Evolutionary conservation across 2,329 filamentous ascomycete species (phyloP).

Genomic region (Cercospora sp.): DNA sequence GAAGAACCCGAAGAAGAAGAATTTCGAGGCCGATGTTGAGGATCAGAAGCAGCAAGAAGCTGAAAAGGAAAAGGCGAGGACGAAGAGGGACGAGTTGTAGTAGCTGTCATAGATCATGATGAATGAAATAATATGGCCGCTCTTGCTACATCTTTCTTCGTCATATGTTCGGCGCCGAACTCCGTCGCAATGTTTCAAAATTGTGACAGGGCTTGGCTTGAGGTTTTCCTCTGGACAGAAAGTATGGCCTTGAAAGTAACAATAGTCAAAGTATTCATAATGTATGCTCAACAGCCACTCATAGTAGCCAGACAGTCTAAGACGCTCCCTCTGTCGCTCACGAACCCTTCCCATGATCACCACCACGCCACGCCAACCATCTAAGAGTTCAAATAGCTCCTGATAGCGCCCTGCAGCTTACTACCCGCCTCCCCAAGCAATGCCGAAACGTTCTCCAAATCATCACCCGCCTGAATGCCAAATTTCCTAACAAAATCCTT

Average conservation of each 20-base stretch:
- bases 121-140: background rate
- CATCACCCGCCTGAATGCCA: slow-evolving; percentile 91
- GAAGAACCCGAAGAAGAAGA: slow-evolving; percentile 62
- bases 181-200: background rate
- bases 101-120: background rate
- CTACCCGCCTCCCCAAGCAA: slow-evolving; percentile 82
- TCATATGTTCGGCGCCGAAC: background rate
- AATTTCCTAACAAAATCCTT: slow-evolving; percentile 96
- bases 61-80: slow-evolving; percentile 11
- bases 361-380: background rate
- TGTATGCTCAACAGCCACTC: background rate
- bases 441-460: slow-evolving; percentile 84
- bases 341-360: background rate
- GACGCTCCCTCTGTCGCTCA: background rate
- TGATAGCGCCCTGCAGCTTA: slow-evolving; percentile 69
- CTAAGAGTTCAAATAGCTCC: slow-evolving; percentile 38
- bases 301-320: background rate
- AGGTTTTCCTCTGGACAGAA: background rate
- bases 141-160: background rate
- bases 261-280: background rate
- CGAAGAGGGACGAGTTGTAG: slow-evolving; percentile 39
- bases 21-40: slow-evolving; percentile 57
- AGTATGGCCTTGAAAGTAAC: background rate
- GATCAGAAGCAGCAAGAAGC: slow-evolving; percentile 33
- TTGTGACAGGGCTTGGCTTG: background rate